Base-by-base conservation (phyloP, 1,139 yeast genomes). In the Yamadazyma epiphylla region DNA sequence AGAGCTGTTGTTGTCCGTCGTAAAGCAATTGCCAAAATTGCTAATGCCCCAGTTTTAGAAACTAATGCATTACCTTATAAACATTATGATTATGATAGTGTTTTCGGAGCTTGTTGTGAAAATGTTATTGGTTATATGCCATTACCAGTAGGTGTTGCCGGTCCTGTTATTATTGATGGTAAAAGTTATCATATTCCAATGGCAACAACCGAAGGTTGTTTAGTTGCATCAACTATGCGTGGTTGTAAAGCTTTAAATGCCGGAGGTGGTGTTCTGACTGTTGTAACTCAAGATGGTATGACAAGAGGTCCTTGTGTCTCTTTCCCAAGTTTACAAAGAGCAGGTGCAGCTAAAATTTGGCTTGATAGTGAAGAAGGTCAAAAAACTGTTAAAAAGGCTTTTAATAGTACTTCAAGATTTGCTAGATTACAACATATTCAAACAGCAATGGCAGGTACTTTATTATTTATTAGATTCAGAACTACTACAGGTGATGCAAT, bases 401-500 rank as follows among this genome's bases (percentile, higher is more conserved):
- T 91, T 64, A 87, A 91, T 60, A 86, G 96, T 5, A 91, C 99
- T 13, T 89, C 97, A 9, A 77, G 99, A 60, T 91, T 91, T 64
- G 99, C 99, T 13, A 79, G 96, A 51, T 75, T 91, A 50, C 95
- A 86, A 60, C 82, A 83, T 47, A 70, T 89, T 44, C 85, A 88
- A 58, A 87, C 97, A 17, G 95, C 97, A 2, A 66, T 91, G 56
- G 98, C 98, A n/a, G 98, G 99, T 24, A 84, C 85, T 31, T 68
- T 84, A 43, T 68, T 94, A 48, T 91, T 75, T 53, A 82, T 94
- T 48, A 79, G 98, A 50, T 91, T 91, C 69, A 79, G 89, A 55
- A 91, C 99, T 16, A 88, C 96, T 25, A 91, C 99, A 21, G 99
- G 99, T 59, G 99, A 91, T 67, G 98, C 98, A 13, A 91, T 91